phyloP scores from a whole-genome alignment of 225 moss, liverwort and hornwort species.

The Lunularia cruciata region DNA sequence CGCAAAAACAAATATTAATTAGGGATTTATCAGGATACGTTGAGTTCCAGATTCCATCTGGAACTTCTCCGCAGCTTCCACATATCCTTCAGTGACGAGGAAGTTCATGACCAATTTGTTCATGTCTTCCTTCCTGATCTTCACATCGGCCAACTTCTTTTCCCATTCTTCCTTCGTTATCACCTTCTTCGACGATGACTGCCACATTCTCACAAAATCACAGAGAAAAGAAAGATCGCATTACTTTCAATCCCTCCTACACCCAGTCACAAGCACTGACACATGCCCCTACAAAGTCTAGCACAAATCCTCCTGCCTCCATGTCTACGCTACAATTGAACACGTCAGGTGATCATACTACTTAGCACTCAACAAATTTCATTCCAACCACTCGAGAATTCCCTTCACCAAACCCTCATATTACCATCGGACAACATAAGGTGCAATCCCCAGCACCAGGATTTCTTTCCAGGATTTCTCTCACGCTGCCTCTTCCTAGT shows the following conservation, averaged over 20 bases:
- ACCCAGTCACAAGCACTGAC: conserved; percentile 4
- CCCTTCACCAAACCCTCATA: conserved; percentile 8
- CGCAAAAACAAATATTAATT: not conserved
- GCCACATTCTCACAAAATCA: conserved; percentile 40
- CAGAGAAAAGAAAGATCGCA: conserved; percentile 22
- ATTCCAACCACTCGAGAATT: conserved; percentile 7
- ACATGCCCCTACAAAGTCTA: conserved; percentile 1
- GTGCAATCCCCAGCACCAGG: conserved; percentile 31
- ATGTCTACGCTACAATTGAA: not conserved
- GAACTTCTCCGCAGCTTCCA: conserved; percentile 94
- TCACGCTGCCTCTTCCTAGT: conserved; percentile 26
- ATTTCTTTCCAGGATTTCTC: conserved; percentile 21
- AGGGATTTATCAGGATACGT: conserved; percentile 65
- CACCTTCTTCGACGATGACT: conserved; percentile 98
- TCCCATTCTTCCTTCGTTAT: conserved; percentile 99
- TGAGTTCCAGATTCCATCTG: conserved; percentile 95
- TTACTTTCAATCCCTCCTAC: conserved; percentile 13
- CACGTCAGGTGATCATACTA: conserved; percentile 3
- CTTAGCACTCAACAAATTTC: conserved; percentile 17
- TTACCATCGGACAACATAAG: conserved; percentile 57
- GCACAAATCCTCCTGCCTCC: conserved; percentile 10
- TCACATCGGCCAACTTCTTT: conserved; percentile 86
- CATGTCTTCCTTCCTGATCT: conserved; percentile 97
- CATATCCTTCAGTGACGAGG: conserved; percentile 93
- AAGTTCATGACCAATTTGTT: conserved; percentile 98